A percentile compares a stretch with the other conserved stretches of the same genome.
Conservation (phyloP, 345 rosid genomes). For the Chamaenerion angustifolium region DNA sequence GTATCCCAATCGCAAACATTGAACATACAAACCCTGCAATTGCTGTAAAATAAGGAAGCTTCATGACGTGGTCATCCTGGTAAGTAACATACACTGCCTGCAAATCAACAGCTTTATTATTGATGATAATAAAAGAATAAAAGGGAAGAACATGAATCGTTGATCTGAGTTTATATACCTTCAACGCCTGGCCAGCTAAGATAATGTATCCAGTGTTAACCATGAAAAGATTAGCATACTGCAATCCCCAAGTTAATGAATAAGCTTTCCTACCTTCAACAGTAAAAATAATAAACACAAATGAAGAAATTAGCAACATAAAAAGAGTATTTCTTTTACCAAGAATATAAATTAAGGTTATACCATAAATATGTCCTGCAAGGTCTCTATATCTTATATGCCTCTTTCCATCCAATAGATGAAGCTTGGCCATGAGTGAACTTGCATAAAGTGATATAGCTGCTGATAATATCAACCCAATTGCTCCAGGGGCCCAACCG, state of each 20-base stretch:
- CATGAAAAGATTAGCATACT: slow-evolving; percentile 73
- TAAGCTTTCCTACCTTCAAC: slow-evolving; percentile 54
- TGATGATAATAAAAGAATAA: no score
- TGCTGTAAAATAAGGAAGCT: slow-evolving; percentile 45
- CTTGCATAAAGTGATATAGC: slow-evolving; percentile 64
- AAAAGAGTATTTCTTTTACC: no score
- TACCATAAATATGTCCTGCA: slow-evolving; percentile 72
- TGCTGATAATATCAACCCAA: slow-evolving; percentile 58
- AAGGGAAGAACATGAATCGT: background rate
- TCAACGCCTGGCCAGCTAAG: slow-evolving; percentile 63
- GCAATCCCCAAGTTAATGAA: slow-evolving; percentile 54
- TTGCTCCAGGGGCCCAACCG: slow-evolving; percentile 70
- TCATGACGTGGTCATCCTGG: slow-evolving; percentile 27
- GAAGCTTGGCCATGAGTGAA: slow-evolving; percentile 68
- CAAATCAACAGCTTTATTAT: background rate
- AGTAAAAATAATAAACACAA: background rate
- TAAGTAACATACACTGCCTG: slow-evolving; percentile 51
- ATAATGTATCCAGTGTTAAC: slow-evolving; percentile 66
- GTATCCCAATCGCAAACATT: slow-evolving; percentile 67
- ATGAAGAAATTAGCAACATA: no score
- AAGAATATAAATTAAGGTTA: background rate
- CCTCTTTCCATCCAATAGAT: slow-evolving; percentile 74
- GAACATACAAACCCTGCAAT: slow-evolving; percentile 41
- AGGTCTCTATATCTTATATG: slow-evolving; percentile 92
- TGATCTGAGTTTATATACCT: slow-evolving; percentile 25